phyloP scores from a whole-genome alignment of 73 alveolate genomes.

The Loxodes magnus region DNA sequence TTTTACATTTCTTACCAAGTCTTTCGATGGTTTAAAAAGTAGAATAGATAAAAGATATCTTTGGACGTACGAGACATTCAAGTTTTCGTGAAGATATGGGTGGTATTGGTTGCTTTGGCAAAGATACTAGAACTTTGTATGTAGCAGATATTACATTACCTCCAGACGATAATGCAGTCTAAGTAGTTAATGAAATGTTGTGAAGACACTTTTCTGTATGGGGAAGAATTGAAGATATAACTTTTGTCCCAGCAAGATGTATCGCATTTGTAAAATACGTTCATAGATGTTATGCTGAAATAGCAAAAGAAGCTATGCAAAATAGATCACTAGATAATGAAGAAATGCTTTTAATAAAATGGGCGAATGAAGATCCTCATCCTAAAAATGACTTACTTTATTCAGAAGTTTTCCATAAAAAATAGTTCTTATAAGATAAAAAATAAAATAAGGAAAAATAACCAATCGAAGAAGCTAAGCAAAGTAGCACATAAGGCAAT shows the following conservation, averaged over 20 bases:
- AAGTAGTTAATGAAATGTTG: conserved; percentile 73
- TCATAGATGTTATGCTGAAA: conserved; percentile 96
- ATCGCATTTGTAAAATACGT: conserved; percentile 82
- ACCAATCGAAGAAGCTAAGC: no score
- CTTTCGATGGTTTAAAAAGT: conserved; percentile 68
- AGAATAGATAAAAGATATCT: conserved; percentile 84
- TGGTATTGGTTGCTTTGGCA: conserved; percentile 92
- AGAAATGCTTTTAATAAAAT: conserved; percentile 81
- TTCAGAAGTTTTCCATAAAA: conserved; percentile 3
- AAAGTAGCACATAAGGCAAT: no score
- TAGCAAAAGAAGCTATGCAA: conserved; percentile 98
- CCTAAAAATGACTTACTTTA: conserved; percentile 12
- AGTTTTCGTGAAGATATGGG: conserved; percentile 85
- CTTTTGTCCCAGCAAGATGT: conserved; percentile 72
- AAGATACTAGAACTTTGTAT: conserved; percentile 81
- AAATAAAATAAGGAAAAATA: conserved; percentile 8
- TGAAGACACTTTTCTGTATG: conserved; percentile 88
- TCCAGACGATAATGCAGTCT: conserved; percentile 68
- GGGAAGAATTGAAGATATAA: conserved; percentile 96
- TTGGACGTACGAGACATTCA: conserved; percentile 94
- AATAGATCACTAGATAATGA: conserved; percentile 74
- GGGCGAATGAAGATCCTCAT: conserved; percentile 87
- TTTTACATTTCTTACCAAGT: conserved; percentile 91
- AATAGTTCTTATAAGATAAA: neutral
- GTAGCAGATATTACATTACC: conserved; percentile 76